Conservation (phyloP, 108 stramenopile species). For the Cyclotella baltica region DNA sequence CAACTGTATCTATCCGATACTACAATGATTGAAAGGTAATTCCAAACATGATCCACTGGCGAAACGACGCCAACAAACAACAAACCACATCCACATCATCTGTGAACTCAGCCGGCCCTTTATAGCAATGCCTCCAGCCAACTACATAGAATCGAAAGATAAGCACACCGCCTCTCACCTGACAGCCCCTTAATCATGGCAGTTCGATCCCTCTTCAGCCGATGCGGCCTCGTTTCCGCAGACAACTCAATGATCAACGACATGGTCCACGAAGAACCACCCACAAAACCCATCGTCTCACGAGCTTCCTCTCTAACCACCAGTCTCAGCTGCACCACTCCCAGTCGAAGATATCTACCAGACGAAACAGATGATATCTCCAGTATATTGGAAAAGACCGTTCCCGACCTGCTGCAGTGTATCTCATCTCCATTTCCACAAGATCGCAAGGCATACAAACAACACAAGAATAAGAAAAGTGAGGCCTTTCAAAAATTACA, state of each 20-base stretch:
- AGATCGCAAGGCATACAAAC: conserved; percentile 11
- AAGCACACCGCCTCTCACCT: not conserved
- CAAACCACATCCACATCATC: no score
- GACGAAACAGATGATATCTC: conserved; percentile 4
- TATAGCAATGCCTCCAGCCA: no score
- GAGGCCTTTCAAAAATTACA: conserved; percentile 36
- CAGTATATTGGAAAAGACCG: conserved; percentile 10
- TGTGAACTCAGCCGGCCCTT: no score
- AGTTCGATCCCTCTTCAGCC: not conserved
- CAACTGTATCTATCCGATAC: no score
- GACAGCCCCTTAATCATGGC: not conserved
- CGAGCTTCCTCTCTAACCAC: not conserved
- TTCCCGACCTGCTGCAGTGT: conserved; percentile 30
- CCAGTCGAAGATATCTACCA: conserved; percentile 25
- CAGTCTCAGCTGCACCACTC: conserved; percentile 10
- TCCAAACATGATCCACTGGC: no score
- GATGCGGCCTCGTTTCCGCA: not conserved
- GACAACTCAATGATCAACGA: not conserved
- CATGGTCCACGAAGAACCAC: conserved; percentile 5
- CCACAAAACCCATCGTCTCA: not conserved
- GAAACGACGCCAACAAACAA: no score
- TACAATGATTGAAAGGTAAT: no score
- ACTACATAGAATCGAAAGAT: not conserved
- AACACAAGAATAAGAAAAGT: conserved; percentile 8
- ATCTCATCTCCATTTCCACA: conserved; percentile 15